Evolutionary conservation across 257 asterid species (phyloP).

Genomic region (Gentiana dahurica): DNA sequence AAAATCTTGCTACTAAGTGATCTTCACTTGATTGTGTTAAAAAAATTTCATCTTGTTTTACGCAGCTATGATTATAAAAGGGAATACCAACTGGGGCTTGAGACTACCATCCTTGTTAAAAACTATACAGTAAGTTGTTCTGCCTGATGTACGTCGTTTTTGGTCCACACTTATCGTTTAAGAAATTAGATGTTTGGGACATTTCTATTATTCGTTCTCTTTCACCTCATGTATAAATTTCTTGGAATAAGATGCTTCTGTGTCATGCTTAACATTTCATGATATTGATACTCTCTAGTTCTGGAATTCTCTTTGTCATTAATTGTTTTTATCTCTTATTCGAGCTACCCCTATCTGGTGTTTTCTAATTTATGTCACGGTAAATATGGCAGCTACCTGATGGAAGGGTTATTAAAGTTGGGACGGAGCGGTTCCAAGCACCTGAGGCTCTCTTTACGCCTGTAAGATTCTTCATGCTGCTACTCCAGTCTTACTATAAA

Average conservation of each 20-base stretch:
- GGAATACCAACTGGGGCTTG: conserved; percentile 97
- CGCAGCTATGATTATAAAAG: conserved; percentile 92
- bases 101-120: conserved; percentile 90
- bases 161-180: background rate
- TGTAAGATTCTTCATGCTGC: conserved; percentile 27
- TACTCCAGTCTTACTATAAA: background rate
- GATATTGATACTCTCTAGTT: too few species aligned
- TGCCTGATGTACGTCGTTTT: background rate
- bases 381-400: conserved; percentile 68
- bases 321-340: background rate
- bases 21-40: conserved; percentile 1
- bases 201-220: too few species aligned
- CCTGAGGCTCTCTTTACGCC: conserved; percentile 98
- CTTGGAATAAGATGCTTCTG: too few species aligned
- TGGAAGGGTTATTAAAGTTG: conserved; percentile 95
- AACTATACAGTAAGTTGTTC: conserved; percentile 80
- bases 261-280: too few species aligned
- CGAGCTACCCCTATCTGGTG: background rate
- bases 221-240: too few species aligned
- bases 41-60: conserved; percentile 7
- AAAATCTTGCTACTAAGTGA: conserved; percentile 10
- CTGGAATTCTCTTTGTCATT: too few species aligned
- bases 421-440: conserved; percentile 95
- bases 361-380: conserved; percentile 2
- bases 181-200: background rate